Percentiles rank a stretch among this genome's conserved stretches.
phyloP scores from a whole-genome alignment of 768 basidiomycete genomes.

The Cystobasidiopsis lactophilus region DNA sequence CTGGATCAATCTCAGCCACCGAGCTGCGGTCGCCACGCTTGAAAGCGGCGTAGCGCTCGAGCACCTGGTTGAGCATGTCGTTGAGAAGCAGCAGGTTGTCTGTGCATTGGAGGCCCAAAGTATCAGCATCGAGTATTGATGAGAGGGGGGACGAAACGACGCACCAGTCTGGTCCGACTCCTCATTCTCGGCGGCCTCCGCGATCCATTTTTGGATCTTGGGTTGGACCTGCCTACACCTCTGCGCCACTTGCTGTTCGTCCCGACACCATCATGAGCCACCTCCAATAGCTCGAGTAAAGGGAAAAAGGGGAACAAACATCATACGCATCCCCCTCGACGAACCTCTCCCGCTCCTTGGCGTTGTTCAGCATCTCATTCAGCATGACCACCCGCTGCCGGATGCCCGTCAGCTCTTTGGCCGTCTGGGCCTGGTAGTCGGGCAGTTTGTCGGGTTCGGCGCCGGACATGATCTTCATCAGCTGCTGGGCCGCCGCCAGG shows the following conservation, averaged over 20 bases:
- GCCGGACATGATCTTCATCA: slow-evolving; percentile 88
- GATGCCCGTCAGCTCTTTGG: slow-evolving; percentile 75
- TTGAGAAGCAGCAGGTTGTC: slow-evolving; percentile 63
- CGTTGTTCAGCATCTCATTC: slow-evolving; percentile 92
- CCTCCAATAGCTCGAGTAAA: background rate
- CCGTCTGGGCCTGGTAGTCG: slow-evolving; percentile 73
- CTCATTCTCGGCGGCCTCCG: slow-evolving; percentile 71
- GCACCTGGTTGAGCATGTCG: slow-evolving; percentile 85
- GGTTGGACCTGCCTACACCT: slow-evolving; percentile 64
- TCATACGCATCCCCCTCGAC: slow-evolving; percentile 82
- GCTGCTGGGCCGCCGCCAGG: slow-evolving; percentile 79
- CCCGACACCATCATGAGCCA: too few species aligned
- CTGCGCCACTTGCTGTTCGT: slow-evolving; percentile 79
- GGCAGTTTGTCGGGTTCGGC: slow-evolving; percentile 87
- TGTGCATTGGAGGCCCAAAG: background rate
- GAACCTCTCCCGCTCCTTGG: slow-evolving; percentile 46
- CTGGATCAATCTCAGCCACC: slow-evolving; percentile 26
- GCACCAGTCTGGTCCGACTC: slow-evolving; percentile 71
- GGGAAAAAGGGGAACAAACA: slow-evolving; percentile 25
- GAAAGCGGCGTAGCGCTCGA: slow-evolving; percentile 77
- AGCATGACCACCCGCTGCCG: slow-evolving; percentile 88
- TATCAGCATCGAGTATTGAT: background rate
- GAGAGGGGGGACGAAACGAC: slow-evolving; percentile 16
- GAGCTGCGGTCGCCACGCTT: slow-evolving; percentile 63
- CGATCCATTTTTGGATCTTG: slow-evolving; percentile 94